Base-by-base conservation (phyloP, 75 land plant genomes). In the Pinus tabuliformis region DNA sequence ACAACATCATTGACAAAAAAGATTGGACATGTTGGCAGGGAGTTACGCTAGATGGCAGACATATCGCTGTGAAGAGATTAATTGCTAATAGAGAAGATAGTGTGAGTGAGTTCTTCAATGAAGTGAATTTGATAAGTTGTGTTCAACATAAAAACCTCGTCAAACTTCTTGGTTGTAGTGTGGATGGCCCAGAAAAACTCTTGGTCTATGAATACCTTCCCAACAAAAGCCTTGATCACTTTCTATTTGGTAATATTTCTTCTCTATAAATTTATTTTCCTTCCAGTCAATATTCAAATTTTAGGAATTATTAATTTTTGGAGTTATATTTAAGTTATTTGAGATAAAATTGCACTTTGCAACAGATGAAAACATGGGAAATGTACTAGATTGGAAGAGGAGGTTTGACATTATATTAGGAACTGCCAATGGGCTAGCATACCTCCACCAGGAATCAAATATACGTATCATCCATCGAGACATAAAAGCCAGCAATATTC, bases 401-500 rank as follows among this genome's bases (percentile, higher is more conserved):
- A 82, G 88, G 62, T 80, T 57, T 58, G 77, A 77, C 24, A 82
- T 86, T 42, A 77, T 86, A 18, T 60, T 82, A 70, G 85, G 78
- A 9, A 79, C 73, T 37, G 21, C 84, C 21, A 78, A 80, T 33
- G 85, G 83, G 33, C 74, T 86, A 82, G 79, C 88, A 20, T 82
- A 82, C 78, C 80, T 86, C 45, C 86, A 87, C 45, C 82, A 79
- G 37, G 82, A 84, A 20, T 81, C 81, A 9, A 39, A 61, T 5
- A 58, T 75, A 83, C 49, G 49, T 6, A 45, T 45, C 49, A 45
- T 45, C 7, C 49, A 45, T 45, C 8, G 49, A 45, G 49, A 87
- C 75, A 85, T 87, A 18, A 87, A 87, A 65, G 72, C 82, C 20
- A 84, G 84, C 77, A 87, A 87, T 77, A 70, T 87, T 68, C 73